A percentile compares a stretch with the other conserved stretches of the same genome.
phyloP scores from a whole-genome alignment of 345 rosid genomes.

The Euphorbia pulcherrima region DNA sequence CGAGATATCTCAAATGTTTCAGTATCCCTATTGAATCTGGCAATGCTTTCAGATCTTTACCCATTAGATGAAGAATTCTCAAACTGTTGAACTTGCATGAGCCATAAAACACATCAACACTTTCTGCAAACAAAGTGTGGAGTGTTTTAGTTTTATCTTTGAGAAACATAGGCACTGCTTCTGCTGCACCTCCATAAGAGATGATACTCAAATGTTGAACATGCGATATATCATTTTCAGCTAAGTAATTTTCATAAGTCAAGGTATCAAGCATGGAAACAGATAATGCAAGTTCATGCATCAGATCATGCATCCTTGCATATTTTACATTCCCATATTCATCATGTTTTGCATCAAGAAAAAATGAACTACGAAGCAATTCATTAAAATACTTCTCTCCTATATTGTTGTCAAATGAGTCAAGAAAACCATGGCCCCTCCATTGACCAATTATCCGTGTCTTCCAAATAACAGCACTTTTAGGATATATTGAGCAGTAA shows the following conservation, averaged over 20 bases:
- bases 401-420: neutral
- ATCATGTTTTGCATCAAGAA: slow-evolving; percentile 20
- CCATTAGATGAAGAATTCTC: neutral
- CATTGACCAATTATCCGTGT: neutral
- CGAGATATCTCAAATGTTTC: slow-evolving; percentile 24
- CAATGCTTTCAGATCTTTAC: neutral
- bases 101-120: neutral
- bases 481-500: slow-evolving; percentile 11
- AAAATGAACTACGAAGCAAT: slow-evolving; percentile 25
- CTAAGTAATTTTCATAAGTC: neutral
- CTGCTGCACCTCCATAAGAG: neutral
- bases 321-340: neutral
- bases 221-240: no score
- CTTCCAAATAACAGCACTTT: neutral
- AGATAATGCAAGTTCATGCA: slow-evolving; percentile 25
- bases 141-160: neutral
- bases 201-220: slow-evolving; percentile 1
- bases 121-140: neutral
- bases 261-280: slow-evolving; percentile 12
- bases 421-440: slow-evolving; percentile 12
- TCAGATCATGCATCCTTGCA: slow-evolving; percentile 32
- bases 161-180: neutral
- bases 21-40: slow-evolving; percentile 13
- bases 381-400: slow-evolving; percentile 22
- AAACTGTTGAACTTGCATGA: neutral